Evolutionary conservation across 495 filamentous ascomycete genomes (phyloP).

Genomic region (Aspergillus homomorphus): DNA sequence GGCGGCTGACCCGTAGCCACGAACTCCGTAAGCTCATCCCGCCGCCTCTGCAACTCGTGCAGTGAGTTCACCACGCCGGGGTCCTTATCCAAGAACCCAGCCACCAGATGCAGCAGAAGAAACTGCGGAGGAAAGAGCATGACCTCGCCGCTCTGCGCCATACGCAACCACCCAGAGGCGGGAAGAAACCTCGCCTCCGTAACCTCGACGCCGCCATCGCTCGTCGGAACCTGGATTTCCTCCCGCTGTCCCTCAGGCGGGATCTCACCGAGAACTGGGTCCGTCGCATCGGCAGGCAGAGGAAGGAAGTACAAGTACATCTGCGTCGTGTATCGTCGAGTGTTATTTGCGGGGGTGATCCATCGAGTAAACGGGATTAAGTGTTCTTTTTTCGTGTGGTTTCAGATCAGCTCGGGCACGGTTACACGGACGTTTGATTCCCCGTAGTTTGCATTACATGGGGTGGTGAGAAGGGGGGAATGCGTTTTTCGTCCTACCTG

Average conservation of each 20-base stretch:
- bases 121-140: conserved; percentile 90
- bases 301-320: conserved; percentile 98
- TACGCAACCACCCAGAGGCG: conserved; percentile 63
- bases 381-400: conserved; percentile 35
- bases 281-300: conserved; percentile 45
- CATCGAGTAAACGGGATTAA: conserved; percentile 86
- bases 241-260: conserved; percentile 36
- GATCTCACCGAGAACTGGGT: conserved; percentile 27
- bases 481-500: conserved; percentile 54
- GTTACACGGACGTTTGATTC: no score
- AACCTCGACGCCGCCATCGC: conserved; percentile 83
- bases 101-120: conserved; percentile 67
- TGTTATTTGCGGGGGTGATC: conserved; percentile 73
- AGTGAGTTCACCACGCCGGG: conserved; percentile 30
- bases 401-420: no score
- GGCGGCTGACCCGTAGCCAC: conserved; percentile 53
- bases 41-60: conserved; percentile 44
- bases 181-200: conserved; percentile 75
- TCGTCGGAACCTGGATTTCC: conserved; percentile 58
- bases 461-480: no score
- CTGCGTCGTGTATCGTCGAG: conserved; percentile 81
- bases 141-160: conserved; percentile 60
- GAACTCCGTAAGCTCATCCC: conserved; percentile 57
- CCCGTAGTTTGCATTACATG: no score
- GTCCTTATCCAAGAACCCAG: conserved; percentile 54